A percentile compares a stretch with the other conserved stretches of the same genome.
Conservation (phyloP, 2,329 filamentous ascomycete species). For the Sporothrix brunneoviolacea region DNA sequence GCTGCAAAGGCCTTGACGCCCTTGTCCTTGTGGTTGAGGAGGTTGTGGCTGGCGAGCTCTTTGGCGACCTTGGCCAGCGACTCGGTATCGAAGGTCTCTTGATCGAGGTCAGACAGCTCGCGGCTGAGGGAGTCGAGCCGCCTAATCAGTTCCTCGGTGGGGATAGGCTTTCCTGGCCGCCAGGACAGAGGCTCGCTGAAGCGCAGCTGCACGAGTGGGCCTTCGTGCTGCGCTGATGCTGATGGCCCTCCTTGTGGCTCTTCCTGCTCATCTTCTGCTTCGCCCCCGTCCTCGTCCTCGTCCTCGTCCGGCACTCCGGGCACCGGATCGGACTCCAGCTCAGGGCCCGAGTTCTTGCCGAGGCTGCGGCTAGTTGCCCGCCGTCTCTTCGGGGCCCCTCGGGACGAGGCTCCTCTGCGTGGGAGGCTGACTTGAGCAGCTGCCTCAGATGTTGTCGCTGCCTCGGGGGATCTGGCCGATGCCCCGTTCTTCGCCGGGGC, state of each 20-base stretch:
- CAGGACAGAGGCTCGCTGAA: conserved; percentile 87
- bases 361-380: background rate
- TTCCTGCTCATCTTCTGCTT: conserved; percentile 3
- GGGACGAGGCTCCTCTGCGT: conserved; percentile 2
- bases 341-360: conserved; percentile 7
- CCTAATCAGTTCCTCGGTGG: conserved; percentile 71
- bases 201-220: conserved; percentile 46
- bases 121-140: conserved; percentile 74
- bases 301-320: conserved; percentile 2
- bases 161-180: conserved; percentile 84
- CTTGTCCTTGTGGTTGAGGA: conserved; percentile 86
- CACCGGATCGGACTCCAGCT: too few species aligned
- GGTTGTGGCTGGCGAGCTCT: conserved; percentile 72
- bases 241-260: background rate
- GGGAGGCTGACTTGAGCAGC: conserved; percentile 9
- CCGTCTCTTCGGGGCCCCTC: conserved; percentile 8
- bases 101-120: conserved; percentile 79
- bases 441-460: background rate
- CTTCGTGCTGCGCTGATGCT: conserved; percentile 21
- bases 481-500: conserved; percentile 17
- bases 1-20: conserved; percentile 86
- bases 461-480: conserved; percentile 9
- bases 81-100: conserved; percentile 76
- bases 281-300: background rate
- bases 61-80: conserved; percentile 79